phyloP scores from a whole-genome alignment of 768 basidiomycete genomes.

The Suillus cothurnatus region DNA sequence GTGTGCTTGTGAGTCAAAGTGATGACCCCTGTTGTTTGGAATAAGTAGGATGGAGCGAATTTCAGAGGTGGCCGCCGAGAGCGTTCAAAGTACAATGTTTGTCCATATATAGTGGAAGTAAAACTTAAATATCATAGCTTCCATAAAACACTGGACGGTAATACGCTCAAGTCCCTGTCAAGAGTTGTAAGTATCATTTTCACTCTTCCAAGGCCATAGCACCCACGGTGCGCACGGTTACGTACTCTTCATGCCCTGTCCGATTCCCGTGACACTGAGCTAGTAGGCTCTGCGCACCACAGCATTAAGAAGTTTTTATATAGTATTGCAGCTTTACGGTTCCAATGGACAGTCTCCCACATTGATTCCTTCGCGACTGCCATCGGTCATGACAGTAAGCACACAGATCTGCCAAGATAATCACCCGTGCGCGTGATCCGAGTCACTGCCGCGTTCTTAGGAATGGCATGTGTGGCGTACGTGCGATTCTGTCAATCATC shows the following conservation, averaged over 20 bases:
- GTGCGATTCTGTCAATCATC: not conserved
- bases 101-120: not conserved
- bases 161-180: not conserved
- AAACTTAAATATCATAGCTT: not conserved
- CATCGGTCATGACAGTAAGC: too few relatives aligned
- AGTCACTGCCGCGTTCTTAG: too few relatives aligned
- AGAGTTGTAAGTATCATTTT: not conserved
- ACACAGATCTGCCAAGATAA: too few relatives aligned
- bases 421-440: too few relatives aligned
- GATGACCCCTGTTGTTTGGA: not conserved
- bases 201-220: not conserved
- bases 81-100: not conserved
- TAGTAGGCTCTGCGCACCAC: not conserved
- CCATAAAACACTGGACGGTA: not conserved
- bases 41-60: not conserved
- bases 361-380: too few relatives aligned
- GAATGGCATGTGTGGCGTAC: not conserved
- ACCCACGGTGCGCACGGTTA: not conserved
- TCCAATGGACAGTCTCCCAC: too few relatives aligned
- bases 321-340: too few relatives aligned
- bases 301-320: too few relatives aligned
- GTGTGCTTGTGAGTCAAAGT: constrained; percentile 26
- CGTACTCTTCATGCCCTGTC: too few relatives aligned
- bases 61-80: not conserved
- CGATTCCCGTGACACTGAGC: not conserved